Evolutionary conservation across 2,329 filamentous ascomycete genomes (phyloP).

Genomic region (Grosmannia serpens): DNA sequence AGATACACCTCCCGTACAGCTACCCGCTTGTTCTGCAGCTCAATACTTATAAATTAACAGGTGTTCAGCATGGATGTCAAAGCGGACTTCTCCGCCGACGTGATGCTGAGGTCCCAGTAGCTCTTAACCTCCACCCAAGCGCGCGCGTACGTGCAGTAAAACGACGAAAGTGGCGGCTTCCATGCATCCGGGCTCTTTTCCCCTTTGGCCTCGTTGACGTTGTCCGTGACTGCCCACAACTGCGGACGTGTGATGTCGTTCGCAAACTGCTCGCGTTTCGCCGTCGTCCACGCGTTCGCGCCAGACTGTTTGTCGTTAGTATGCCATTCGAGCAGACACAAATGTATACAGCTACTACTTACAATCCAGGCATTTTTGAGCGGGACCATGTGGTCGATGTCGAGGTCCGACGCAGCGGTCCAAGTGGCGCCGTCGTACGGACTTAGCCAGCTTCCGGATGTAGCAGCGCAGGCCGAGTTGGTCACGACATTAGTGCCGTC

Average conservation of each 20-base stretch:
- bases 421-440: constrained; percentile 65
- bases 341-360: constrained; percentile 11
- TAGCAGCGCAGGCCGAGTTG: constrained; percentile 48
- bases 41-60: constrained; percentile 26
- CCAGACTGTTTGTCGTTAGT: constrained; percentile 43
- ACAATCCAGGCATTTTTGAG: constrained; percentile 71
- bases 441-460: constrained; percentile 56
- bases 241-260: constrained; percentile 69
- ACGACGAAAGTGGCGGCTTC: constrained; percentile 58
- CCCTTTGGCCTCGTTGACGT: constrained; percentile 63
- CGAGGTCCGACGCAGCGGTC: constrained; percentile 56
- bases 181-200: constrained; percentile 63
- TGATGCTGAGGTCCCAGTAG: constrained; percentile 57
- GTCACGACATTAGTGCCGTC: constrained; percentile 56
- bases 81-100: constrained; percentile 58
- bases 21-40: neutral
- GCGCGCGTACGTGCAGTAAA: constrained; percentile 68
- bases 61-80: constrained; percentile 52
- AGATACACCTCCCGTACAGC: no score
- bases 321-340: neutral
- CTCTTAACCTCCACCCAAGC: constrained; percentile 72
- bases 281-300: constrained; percentile 59
- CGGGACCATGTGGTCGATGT: constrained; percentile 78
- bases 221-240: constrained; percentile 67
- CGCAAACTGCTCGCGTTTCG: constrained; percentile 56